Conservation (phyloP, 1,284 basidiomycete species). For the Ustilago nuda region DNA sequence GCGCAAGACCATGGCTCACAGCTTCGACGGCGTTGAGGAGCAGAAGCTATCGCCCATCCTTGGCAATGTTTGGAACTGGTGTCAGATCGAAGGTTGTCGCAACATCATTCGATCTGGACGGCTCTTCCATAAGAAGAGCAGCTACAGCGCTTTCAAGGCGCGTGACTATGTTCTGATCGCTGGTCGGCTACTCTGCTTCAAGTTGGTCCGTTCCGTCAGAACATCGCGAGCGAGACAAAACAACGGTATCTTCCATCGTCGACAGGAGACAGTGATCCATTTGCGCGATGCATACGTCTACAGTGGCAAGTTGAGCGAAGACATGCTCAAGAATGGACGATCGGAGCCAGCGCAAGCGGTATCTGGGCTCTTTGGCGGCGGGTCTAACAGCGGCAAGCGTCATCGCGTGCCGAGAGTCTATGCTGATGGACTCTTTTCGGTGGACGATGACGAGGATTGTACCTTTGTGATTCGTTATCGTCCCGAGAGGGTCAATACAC, state of each 20-base stretch:
- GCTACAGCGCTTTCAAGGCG: slow-evolving; percentile 55
- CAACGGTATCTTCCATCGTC: slow-evolving; percentile 64
- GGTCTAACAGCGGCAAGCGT: slow-evolving; percentile 48
- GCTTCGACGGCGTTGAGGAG: slow-evolving; percentile 27
- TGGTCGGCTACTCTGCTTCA: slow-evolving; percentile 63
- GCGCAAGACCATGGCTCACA: slow-evolving; percentile 4
- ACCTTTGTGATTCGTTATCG: slow-evolving; percentile 66
- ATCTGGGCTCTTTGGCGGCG: slow-evolving; percentile 43
- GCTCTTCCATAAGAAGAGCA: slow-evolving; percentile 74
- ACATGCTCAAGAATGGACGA: slow-evolving; percentile 51
- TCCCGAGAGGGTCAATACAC: slow-evolving; percentile 50
- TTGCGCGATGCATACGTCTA: slow-evolving; percentile 67
- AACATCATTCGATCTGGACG: slow-evolving; percentile 79
- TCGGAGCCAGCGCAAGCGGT: slow-evolving; percentile 54
- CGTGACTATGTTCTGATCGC: slow-evolving; percentile 63
- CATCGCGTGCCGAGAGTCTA: slow-evolving; percentile 64
- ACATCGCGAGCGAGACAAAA: slow-evolving; percentile 66
- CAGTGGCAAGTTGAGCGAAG: slow-evolving; percentile 62
- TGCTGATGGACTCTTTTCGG: slow-evolving; percentile 60
- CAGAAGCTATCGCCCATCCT: slow-evolving; percentile 73
- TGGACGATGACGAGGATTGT: slow-evolving; percentile 68
- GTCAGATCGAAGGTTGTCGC: slow-evolving; percentile 79
- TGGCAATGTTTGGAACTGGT: slow-evolving; percentile 81
- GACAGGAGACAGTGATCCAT: slow-evolving; percentile 62
- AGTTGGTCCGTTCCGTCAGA: slow-evolving; percentile 57